These are phyloP conservation scores for Penicillium angulare DNA, from an alignment of 495 filamentous ascomycete genomes.

Conservation along the genomic window DNA sequence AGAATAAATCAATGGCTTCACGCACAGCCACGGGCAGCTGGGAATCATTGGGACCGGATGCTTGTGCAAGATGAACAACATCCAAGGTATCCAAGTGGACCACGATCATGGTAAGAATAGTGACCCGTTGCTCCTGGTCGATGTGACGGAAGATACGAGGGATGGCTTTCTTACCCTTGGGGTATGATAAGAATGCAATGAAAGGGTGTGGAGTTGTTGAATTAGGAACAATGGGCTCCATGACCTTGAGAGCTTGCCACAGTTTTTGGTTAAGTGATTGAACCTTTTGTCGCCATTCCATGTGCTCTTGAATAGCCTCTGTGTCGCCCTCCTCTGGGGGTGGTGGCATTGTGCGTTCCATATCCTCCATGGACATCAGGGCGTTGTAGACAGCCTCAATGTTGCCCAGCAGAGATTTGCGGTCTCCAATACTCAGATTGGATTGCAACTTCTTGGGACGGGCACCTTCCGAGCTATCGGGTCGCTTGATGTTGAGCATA, in stretches of 20 bases:
- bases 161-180: conserved; percentile 94
- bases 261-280: conserved; percentile 73
- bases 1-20: conserved; percentile 91
- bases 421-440: conserved; percentile 60
- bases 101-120: conserved; percentile 90
- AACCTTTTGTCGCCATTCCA: conserved; percentile 69
- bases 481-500: conserved; percentile 89
- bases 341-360: conserved; percentile 84
- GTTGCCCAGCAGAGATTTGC: conserved; percentile 76
- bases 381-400: conserved; percentile 85
- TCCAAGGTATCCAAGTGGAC: conserved; percentile 91
- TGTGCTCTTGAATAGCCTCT: conserved; percentile 60
- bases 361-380: conserved; percentile 90
- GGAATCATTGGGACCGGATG: conserved; percentile 59
- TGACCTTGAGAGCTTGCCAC: conserved; percentile 82
- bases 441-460: conserved; percentile 46
- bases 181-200: conserved; percentile 90
- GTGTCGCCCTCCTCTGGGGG: conserved; percentile 61
- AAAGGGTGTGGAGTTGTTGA: conserved; percentile 82
- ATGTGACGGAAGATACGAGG: conserved; percentile 93
- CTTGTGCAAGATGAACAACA: conserved; percentile 77
- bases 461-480: conserved; percentile 61
- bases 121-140: conserved; percentile 85
- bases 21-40: conserved; percentile 69
- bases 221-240: conserved; percentile 80